Evolutionary conservation across 331 rosid genomes (phyloP), one percentile per base, ranked within the genome.

Genomic region (Malus hybrid): DNA sequence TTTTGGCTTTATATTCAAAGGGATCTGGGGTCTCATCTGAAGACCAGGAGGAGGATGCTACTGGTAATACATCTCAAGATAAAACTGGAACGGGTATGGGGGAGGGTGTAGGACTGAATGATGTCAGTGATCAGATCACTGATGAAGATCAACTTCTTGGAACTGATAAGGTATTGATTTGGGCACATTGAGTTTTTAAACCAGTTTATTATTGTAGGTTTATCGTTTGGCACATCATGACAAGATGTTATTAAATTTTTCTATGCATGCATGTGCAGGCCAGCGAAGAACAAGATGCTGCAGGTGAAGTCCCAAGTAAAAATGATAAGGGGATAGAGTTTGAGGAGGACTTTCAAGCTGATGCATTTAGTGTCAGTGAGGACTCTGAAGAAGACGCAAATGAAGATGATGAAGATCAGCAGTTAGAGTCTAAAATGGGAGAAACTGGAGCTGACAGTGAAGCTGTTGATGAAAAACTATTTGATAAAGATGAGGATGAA

Each of bases 101-200:
- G 32, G 97, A 92, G 70, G 99, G 99, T 76, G 85, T 76, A 4
- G 97, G 99, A 76, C 22, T 77, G 80, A 90, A 88, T 16, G 99
- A 94, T 84, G 97, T 94, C 76, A 94, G 97, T 76, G 97, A 94
- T 71, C 96, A 90, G 86, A 90, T 94, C 57, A 82, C 88, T 5
- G 91, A 94, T 78, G 96, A 92, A 87, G 97, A 92, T 86, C 99
- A 94, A 86, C 80, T 94, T 72, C 87, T 86, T 76, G 96, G 90
- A 74, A 83, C 75, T 48, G 93, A 88, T 50, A 90, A 89, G 96
- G 99, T 92, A 80, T 79, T 32, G 28, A 39, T 67, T 64, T 6
- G 29, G 73, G 16, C 50, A 31, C 71, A 4, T 78, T 57, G 20
- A 67, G n/a, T 4, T 79, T 70, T 56, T 60, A 27, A 28, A 33